Conservation (phyloP, 106 monocot genomes). For the Dactylorhiza incarnata region DNA sequence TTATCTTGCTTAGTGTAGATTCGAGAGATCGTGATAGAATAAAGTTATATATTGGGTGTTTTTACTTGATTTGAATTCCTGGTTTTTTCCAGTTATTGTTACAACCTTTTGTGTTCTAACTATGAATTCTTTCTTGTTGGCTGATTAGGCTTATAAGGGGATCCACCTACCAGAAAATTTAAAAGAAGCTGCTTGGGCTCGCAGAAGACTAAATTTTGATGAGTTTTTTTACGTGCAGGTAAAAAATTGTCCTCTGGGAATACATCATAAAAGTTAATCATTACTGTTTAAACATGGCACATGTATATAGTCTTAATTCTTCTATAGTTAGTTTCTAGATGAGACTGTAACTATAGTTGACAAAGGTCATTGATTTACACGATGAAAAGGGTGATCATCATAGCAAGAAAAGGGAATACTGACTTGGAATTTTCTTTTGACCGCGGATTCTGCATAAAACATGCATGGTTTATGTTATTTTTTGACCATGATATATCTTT, state of each 20-base stretch:
- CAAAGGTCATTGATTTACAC: not conserved
- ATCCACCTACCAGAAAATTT: slow-evolving; percentile 66
- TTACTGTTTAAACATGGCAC: not conserved
- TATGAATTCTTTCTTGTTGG: slow-evolving; percentile 2
- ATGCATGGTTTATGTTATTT: not conserved
- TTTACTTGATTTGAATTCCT: too few species aligned
- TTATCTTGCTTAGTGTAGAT: too few species aligned
- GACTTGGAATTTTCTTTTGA: not conserved
- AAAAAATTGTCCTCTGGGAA: not conserved
- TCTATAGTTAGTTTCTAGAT: not conserved
- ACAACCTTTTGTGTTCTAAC: not conserved
- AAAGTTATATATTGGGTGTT: too few species aligned
- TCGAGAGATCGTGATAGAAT: too few species aligned
- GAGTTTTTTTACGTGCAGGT: slow-evolving; percentile 99
- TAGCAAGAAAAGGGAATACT: not conserved
- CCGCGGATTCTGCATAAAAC: not conserved
- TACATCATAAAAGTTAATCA: not conserved
- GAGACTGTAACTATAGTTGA: not conserved
- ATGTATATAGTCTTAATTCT: not conserved
- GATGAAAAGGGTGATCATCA: not conserved
- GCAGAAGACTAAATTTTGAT: slow-evolving; percentile 91
- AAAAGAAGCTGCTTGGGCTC: slow-evolving; percentile 82
- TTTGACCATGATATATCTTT: not conserved
- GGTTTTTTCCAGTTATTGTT: not conserved
- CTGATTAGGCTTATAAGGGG: slow-evolving; percentile 69